Evolutionary conservation across 2,329 filamentous ascomycete species (phyloP).

Genomic region (Fusarium bactridioides): DNA sequence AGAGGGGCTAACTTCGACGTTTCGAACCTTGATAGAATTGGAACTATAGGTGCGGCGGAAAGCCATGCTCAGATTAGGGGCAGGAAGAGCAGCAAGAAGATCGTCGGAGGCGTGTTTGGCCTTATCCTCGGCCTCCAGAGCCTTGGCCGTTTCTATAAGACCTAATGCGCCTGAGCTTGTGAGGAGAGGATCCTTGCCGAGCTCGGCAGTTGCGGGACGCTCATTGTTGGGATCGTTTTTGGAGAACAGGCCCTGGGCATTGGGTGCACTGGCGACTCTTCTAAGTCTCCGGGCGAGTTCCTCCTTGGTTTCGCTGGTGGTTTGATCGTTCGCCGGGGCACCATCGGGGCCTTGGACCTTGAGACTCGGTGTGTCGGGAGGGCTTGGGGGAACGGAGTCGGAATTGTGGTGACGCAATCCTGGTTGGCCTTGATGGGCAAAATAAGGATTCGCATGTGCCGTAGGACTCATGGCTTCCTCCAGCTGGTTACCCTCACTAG

Average conservation of each 20-base stretch:
- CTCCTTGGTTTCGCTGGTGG: conserved; percentile 84
- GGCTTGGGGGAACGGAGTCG: conserved; percentile 89
- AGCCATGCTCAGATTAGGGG: conserved; percentile 72
- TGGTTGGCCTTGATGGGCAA: conserved; percentile 93
- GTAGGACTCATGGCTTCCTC: conserved; percentile 92
- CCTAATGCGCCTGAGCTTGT: conserved; percentile 54
- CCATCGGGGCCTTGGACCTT: conserved; percentile 75
- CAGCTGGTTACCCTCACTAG: conserved; percentile 89
- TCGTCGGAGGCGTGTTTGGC: conserved; percentile 56
- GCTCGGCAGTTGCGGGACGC: conserved; percentile 83
- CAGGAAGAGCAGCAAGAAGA: conserved; percentile 68
- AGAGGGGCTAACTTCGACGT: conserved; percentile 92
- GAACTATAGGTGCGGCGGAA: conserved; percentile 98
- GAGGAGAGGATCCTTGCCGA: conserved; percentile 80
- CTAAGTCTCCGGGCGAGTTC: conserved; percentile 92
- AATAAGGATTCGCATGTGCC: conserved; percentile 95
- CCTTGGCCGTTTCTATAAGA: conserved; percentile 47
- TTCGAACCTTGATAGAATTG: conserved; percentile 97
- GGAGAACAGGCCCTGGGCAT: conserved; percentile 90
- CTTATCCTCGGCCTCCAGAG: conserved; percentile 36
- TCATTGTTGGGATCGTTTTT: conserved; percentile 63
- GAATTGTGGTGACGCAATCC: conserved; percentile 94
- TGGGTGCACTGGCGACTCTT: conserved; percentile 94
- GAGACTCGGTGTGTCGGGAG: conserved; percentile 85
- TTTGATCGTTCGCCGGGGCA: conserved; percentile 66